A percentile compares a stretch with the other conserved stretches of the same genome.
phyloP scores from a whole-genome alignment of 768 basidiomycete species.

The Suillus brevipes region DNA sequence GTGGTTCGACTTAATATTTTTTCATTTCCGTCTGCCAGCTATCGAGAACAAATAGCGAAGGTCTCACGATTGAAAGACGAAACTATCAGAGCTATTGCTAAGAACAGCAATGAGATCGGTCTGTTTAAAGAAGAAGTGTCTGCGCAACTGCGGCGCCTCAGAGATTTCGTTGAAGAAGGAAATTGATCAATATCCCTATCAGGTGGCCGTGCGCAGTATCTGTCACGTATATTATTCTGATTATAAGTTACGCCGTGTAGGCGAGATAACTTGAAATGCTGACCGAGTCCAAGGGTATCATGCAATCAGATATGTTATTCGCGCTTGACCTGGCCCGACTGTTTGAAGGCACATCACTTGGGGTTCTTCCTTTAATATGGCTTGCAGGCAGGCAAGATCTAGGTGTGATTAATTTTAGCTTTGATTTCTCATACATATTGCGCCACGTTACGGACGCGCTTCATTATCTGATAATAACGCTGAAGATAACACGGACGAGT shows the following conservation, averaged over 20 bases:
- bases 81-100: conserved; percentile 77
- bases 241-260: not conserved
- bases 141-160: conserved; percentile 63
- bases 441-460: not conserved
- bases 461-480: not conserved
- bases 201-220: not conserved
- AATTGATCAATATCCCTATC: conserved; percentile 19
- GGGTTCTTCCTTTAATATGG: not conserved
- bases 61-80: conserved; percentile 75
- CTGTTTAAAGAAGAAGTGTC: conserved; percentile 81
- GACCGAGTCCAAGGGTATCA: not conserved
- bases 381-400: not conserved
- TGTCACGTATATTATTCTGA: not conserved
- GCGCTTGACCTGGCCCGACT: not conserved
- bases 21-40: conserved; percentile 42
- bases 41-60: conserved; percentile 78
- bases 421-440: not conserved
- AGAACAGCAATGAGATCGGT: conserved; percentile 82
- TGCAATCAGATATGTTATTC: not conserved
- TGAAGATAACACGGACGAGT: not conserved
- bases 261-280: not conserved
- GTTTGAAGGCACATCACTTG: not conserved
- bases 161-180: conserved; percentile 63
- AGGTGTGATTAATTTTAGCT: too few relatives aligned
- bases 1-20: not conserved